A percentile compares a stretch with the other conserved stretches of the same genome.
Evolutionary conservation across 2,329 filamentous ascomycete genomes (phyloP).

Genomic region (Microdochium nivale): DNA sequence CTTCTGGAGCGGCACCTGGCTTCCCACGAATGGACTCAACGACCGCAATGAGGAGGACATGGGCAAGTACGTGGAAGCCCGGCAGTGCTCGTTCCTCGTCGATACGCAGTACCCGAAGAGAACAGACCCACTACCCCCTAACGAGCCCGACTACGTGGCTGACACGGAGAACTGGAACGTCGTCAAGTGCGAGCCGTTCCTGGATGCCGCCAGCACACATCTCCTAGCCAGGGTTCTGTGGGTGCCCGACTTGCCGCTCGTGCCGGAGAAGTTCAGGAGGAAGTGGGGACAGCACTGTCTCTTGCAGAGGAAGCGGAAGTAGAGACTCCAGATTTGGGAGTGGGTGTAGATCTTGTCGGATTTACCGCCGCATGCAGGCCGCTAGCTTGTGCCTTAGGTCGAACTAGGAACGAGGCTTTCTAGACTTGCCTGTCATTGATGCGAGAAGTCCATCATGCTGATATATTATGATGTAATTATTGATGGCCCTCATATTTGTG

Average conservation of each 20-base stretch:
- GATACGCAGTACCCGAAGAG: conserved; percentile 71
- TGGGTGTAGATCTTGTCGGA: no score
- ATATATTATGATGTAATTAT: no score
- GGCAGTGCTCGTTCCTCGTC: conserved; percentile 72
- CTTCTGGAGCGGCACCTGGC: conserved; percentile 76
- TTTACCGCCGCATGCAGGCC: no score
- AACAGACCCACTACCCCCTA: conserved; percentile 40
- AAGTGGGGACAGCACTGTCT: conserved; percentile 89
- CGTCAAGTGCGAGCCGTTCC: conserved; percentile 66
- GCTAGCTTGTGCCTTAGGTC: no score
- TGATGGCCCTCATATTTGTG: no score
- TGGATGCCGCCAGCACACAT: conserved; percentile 70
- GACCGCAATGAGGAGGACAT: conserved; percentile 81
- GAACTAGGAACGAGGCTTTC: no score
- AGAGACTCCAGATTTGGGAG: neutral
- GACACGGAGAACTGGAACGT: conserved; percentile 71
- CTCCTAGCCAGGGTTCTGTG: conserved; percentile 70
- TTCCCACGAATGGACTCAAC: conserved; percentile 79
- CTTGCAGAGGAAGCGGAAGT: conserved; percentile 45
- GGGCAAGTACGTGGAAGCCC: conserved; percentile 75
- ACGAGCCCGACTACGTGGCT: conserved; percentile 73
- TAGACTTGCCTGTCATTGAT: no score
- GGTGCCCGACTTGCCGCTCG: conserved; percentile 62
- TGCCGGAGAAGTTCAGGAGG: conserved; percentile 62
- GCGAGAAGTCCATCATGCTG: no score